These are phyloP conservation scores for Euphorbia lathyris DNA, from an alignment of 345 rosid species.

Conservation along the genomic window DNA sequence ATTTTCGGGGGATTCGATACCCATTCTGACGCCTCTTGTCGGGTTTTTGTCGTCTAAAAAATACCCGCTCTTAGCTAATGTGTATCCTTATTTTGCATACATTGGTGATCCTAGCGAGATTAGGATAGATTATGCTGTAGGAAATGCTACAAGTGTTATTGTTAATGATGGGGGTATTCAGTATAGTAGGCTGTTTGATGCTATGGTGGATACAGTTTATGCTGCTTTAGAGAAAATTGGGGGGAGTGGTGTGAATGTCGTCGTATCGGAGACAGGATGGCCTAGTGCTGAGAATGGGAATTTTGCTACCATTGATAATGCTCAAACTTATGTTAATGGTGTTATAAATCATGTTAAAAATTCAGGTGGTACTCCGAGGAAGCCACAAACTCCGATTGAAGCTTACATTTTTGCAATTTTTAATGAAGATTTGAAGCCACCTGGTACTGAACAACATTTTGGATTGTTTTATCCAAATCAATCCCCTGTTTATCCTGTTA, in stretches of 20 bases:
- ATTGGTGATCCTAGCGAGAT: background rate
- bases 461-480: background rate
- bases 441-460: constrained; percentile 6
- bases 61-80: constrained; percentile 3
- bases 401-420: background rate
- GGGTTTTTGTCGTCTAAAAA: background rate
- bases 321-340: background rate
- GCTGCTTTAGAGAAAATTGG: constrained; percentile 5
- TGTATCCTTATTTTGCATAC: constrained; percentile 7
- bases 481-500: background rate
- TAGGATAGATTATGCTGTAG: background rate
- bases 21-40: background rate
- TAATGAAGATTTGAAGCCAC: constrained; percentile 1
- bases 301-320: background rate
- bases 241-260: background rate
- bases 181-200: background rate
- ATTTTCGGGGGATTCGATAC: background rate
- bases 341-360: background rate
- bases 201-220: constrained; percentile 5
- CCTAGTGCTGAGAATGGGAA: constrained; percentile 7
- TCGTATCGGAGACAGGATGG: constrained; percentile 9
- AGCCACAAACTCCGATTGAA: background rate
- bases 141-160: background rate
- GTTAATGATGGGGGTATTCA: background rate
- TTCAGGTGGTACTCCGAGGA: background rate